Evolutionary conservation across 2,329 filamentous ascomycete genomes (phyloP).

Genomic region (Nannizzia gypsea): DNA sequence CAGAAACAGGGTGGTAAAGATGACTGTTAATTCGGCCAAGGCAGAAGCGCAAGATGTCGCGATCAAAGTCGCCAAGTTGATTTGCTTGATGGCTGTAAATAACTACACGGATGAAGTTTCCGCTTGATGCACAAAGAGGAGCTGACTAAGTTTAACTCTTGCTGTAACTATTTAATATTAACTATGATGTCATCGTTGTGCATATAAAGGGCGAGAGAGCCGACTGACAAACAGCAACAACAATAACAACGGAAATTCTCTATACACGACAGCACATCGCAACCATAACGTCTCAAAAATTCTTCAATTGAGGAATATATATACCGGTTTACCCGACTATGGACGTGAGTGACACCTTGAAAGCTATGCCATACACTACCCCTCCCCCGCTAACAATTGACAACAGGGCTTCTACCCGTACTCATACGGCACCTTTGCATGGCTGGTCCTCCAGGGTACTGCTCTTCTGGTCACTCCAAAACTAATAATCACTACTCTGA

Average conservation of each 20-base stretch:
- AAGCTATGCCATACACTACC: neutral
- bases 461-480: constrained; percentile 49
- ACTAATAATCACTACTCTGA: constrained; percentile 49
- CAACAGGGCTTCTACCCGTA: constrained; percentile 35
- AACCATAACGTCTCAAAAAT: neutral
- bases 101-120: no score
- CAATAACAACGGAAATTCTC: neutral
- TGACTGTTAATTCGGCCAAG: no score
- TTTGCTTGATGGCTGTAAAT: no score
- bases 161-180: no score
- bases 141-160: no score
- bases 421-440: constrained; percentile 34
- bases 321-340: neutral
- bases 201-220: no score
- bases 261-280: neutral
- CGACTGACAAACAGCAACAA: no score
- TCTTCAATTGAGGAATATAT: neutral
- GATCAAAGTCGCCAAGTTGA: no score
- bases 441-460: constrained; percentile 36
- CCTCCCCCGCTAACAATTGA: neutral
- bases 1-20: no score
- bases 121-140: no score
- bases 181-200: no score
- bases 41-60: no score
- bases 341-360: neutral